Evolutionary conservation across 148 eudicot genomes (phyloP).

Genomic region (Euryodendron excelsum): DNA sequence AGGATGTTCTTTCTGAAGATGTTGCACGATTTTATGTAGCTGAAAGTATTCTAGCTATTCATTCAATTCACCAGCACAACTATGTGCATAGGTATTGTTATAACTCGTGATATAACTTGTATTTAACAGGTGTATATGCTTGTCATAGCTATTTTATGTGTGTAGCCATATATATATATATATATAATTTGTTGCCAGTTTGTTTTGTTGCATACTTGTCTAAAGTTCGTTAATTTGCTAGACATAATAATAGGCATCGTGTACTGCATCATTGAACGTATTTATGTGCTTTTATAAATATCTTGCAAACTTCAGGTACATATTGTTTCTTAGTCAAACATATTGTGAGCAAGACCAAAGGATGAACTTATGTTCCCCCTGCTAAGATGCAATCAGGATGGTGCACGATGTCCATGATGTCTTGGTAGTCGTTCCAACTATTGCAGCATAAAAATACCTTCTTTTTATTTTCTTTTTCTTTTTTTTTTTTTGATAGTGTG

Average conservation of each 20-base stretch:
- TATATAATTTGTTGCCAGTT: no score
- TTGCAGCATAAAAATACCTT: no score
- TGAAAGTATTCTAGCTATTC: constrained; percentile 68
- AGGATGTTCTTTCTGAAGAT: constrained; percentile 68
- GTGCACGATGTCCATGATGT: background rate
- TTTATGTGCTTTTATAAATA: no score
- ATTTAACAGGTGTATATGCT: no score
- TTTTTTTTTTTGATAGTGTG: background rate
- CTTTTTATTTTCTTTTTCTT: background rate
- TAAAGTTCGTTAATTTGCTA: constrained; percentile 5
- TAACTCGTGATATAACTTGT: no score
- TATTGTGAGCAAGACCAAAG: background rate
- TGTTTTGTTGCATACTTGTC: no score
- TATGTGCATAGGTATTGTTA: constrained; percentile 62
- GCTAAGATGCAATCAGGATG: background rate
- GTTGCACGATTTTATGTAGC: constrained; percentile 75
- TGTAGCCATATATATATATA: no score
- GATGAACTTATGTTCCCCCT: background rate
- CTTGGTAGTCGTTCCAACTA: constrained; percentile 1
- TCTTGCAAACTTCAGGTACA: background rate
- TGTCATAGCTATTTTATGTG: no score
- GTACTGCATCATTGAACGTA: background rate
- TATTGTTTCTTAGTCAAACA: background rate
- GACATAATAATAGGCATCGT: background rate
- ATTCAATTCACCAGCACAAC: constrained; percentile 64